These are phyloP conservation scores for Ormosia semicastrata DNA, from an alignment of 306 rosid genomes.

Conservation along the genomic window DNA sequence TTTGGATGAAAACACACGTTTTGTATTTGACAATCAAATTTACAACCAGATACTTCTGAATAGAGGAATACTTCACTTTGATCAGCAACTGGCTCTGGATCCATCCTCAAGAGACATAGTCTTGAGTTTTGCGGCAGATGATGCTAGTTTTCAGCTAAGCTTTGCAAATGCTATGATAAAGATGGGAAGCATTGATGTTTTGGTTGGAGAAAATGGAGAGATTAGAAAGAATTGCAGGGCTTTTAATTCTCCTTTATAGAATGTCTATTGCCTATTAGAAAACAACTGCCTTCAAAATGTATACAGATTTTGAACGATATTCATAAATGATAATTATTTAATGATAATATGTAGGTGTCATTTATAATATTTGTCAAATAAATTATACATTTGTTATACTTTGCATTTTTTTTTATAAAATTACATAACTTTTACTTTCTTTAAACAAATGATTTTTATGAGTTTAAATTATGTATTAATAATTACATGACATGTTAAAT, in stretches of 20 bases:
- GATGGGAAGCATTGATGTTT: conserved; percentile 39
- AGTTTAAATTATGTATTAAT: too few species aligned
- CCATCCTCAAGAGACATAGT: conserved; percentile 23
- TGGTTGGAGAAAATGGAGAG: conserved; percentile 41
- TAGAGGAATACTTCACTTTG: conserved; percentile 48
- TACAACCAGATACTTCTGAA: conserved; percentile 28
- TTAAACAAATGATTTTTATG: too few species aligned
- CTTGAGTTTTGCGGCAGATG: conserved; percentile 25
- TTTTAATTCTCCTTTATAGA: conserved; percentile 27
- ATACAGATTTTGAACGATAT: too few species aligned
- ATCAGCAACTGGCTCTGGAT: conserved; percentile 51
- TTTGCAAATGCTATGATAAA: conserved; percentile 50
- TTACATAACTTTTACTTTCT: too few species aligned
- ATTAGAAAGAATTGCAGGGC: conserved; percentile 53
- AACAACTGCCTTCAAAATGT: neutral
- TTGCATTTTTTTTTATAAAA: too few species aligned
- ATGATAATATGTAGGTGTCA: neutral
- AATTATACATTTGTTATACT: too few species aligned
- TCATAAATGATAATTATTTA: too few species aligned
- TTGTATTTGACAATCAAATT: conserved; percentile 37
- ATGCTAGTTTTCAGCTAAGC: conserved; percentile 9
- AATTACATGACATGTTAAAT: too few species aligned
- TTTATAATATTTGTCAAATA: too few species aligned
- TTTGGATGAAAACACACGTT: conserved; percentile 47
- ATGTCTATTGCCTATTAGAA: neutral